Evolutionary conservation across 495 filamentous ascomycete species (phyloP).

Genomic region (Glarea lozoyensis): DNA sequence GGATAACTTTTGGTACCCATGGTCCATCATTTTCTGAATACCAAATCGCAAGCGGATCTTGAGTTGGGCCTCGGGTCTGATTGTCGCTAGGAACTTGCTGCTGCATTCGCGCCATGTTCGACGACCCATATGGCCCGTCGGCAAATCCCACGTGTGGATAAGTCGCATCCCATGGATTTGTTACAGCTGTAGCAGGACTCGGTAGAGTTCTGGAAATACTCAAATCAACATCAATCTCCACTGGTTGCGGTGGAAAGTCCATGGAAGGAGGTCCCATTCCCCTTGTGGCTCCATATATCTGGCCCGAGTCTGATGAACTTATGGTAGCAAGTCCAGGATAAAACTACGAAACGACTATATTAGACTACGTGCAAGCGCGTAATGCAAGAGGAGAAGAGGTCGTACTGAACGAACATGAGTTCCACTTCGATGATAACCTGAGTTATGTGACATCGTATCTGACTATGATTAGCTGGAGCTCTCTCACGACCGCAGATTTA

Average conservation of each 20-base stretch:
- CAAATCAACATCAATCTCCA: conserved; percentile 17
- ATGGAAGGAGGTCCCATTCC: conserved; percentile 15
- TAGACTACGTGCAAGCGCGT: conserved; percentile 9
- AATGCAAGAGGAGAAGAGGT: conserved; percentile 2
- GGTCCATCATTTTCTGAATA: conserved; percentile 30
- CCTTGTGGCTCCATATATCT: conserved; percentile 12
- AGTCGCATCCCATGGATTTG: conserved; percentile 7
- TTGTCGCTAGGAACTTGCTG: conserved; percentile 11
- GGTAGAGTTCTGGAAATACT: conserved; percentile 13
- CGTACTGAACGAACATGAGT: conserved; percentile 12
- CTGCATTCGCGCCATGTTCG: conserved; percentile 5
- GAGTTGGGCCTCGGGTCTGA: conserved; percentile 3
- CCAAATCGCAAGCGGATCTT: conserved; percentile 25
- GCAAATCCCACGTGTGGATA: conserved; percentile 9
- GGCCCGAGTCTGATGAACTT: conserved; percentile 6
- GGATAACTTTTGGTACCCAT: conserved; percentile 24
- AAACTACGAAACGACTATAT: conserved; percentile 10
- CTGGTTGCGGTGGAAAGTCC: conserved; percentile 18
- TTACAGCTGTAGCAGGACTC: conserved; percentile 9
- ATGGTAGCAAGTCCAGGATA: conserved; percentile 12
- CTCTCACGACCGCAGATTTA: background rate
- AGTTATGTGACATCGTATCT: conserved; percentile 16
- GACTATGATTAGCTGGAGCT: conserved; percentile 1
- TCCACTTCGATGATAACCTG: conserved; percentile 13
- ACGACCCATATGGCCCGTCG: conserved; percentile 9